Base-by-base conservation (phyloP, 352 stramenopile genomes). In the Phytopythium chamaehyphon region DNA sequence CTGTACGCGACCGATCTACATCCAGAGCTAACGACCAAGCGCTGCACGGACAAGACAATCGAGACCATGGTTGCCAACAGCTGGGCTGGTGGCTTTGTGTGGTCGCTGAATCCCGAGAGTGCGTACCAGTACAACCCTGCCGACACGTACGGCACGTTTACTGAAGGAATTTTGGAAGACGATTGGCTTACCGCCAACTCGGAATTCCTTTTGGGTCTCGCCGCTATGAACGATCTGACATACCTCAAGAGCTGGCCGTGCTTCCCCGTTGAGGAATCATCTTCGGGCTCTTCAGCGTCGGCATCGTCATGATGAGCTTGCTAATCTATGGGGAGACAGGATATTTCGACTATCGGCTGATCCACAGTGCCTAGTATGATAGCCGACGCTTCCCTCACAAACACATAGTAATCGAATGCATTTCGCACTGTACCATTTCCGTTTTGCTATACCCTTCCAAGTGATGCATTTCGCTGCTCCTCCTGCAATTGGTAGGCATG, bases 51-150 rank as follows among this genome's bases (percentile, higher is more conserved):
- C 50, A 62, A 63, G 21, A 83, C 62, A 28, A 81, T 86, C 57
- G 53, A 80, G 31, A 60, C 74, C 46, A 68, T 84, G 33, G 31
- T 73, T 16, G 54, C 64, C 12, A 61, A 47, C 23, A 66, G 69
- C 16, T 86, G 71, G 46, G 60, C 68, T 3, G 75, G 75, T 16
- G 75, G 75, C 8, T 86, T 84, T 38, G 51, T 80, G 40, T 86
- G 75, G 75, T 83, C 70, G 28, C 40, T 86, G 23, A 86, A 86
- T 47, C 75, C 75, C 3, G 75, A 86, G 53, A 78, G 58, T 48
- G 70, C 66, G 35, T 86, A 84, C 60, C 68, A 84, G 43, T 86
- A 65, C 60, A 76, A 77, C 43, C 64, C 70, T 1, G 66, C 60
- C 2, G 67, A 78, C 47, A 76, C 57, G 12, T 53, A 46, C 19